A percentile compares a stretch with the other conserved stretches of the same genome.
Evolutionary conservation across 176 grass and related monocot species (phyloP).

Genomic region (Dendrocalamus sinicus): DNA sequence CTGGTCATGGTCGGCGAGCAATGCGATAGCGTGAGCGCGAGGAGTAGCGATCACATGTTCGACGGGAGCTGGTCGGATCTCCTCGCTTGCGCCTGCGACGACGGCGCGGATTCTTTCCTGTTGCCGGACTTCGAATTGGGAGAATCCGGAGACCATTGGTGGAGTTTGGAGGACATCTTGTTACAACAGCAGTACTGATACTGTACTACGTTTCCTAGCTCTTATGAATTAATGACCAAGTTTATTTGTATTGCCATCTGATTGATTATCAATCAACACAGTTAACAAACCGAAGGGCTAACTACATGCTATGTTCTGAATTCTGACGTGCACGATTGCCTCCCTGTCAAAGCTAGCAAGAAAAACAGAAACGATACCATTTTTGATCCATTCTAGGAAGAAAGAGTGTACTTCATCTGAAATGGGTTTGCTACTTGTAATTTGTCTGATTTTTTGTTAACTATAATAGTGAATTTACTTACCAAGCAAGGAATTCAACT

Average conservation of each 20-base stretch:
- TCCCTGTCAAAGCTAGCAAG: not conserved
- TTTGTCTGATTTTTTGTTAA: no score
- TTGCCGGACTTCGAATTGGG: slow-evolving; percentile 56
- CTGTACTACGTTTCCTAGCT: not conserved
- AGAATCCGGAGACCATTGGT: slow-evolving; percentile 50
- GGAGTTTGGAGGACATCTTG: slow-evolving; percentile 72
- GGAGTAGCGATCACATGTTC: slow-evolving; percentile 37
- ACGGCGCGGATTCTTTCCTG: slow-evolving; percentile 29
- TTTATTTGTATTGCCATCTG: slow-evolving; percentile 8
- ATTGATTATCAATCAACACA: not conserved
- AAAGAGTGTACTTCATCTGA: no score
- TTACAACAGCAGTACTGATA: slow-evolving; percentile 40
- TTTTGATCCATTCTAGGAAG: not conserved
- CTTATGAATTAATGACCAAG: not conserved
- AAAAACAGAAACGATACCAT: not conserved
- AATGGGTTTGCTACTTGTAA: no score
- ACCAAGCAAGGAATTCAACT: no score
- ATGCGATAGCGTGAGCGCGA: slow-evolving; percentile 10
- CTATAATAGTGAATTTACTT: no score
- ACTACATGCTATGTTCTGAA: not conserved
- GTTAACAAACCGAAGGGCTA: not conserved
- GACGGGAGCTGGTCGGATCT: slow-evolving; percentile 58
- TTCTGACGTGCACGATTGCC: not conserved
- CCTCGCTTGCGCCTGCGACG: slow-evolving; percentile 55
- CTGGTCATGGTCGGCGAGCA: slow-evolving; percentile 18